These are phyloP conservation scores for Coffea canephora DNA, from an alignment of 257 asterid species.

Conservation along the genomic window DNA sequence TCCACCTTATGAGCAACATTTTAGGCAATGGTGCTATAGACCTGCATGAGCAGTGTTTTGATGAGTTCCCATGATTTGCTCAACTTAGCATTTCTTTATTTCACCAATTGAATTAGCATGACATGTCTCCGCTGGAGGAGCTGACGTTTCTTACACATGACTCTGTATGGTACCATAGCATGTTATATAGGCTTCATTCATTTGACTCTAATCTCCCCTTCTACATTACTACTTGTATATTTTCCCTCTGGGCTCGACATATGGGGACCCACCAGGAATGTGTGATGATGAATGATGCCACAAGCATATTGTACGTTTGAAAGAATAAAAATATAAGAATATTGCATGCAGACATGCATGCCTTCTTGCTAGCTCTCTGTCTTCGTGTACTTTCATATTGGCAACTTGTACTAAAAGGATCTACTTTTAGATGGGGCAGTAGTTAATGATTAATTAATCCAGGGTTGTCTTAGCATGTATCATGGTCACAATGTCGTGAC, in stretches of 20 bases:
- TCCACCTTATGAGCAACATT: conserved; percentile 41
- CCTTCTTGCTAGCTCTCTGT: conserved; percentile 2
- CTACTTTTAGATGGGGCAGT: background rate
- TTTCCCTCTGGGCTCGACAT: conserved; percentile 9
- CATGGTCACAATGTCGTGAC: background rate
- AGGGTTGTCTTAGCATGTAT: background rate
- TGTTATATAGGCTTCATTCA: conserved; percentile 20
- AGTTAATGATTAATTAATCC: background rate
- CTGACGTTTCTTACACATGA: conserved; percentile 20
- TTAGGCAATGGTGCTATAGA: conserved; percentile 7
- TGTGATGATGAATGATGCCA: conserved; percentile 4
- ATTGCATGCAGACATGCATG: background rate
- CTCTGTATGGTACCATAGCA: conserved; percentile 22
- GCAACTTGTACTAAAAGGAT: background rate
- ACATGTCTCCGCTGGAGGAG: conserved; percentile 45
- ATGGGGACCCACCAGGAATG: conserved; percentile 23
- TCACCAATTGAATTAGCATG: conserved; percentile 28
- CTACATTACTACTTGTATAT: conserved; percentile 5
- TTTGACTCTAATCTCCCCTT: conserved; percentile 2
- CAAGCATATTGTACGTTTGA: background rate
- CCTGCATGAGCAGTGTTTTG: conserved; percentile 9
- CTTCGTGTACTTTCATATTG: conserved; percentile 5
- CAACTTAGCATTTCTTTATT: conserved; percentile 32
- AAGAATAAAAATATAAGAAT: background rate
- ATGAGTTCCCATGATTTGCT: conserved; percentile 24